These are phyloP conservation scores for Exophiala lecanii-corni DNA, from an alignment of 2,329 filamentous ascomycete species.

Conservation along the genomic window DNA sequence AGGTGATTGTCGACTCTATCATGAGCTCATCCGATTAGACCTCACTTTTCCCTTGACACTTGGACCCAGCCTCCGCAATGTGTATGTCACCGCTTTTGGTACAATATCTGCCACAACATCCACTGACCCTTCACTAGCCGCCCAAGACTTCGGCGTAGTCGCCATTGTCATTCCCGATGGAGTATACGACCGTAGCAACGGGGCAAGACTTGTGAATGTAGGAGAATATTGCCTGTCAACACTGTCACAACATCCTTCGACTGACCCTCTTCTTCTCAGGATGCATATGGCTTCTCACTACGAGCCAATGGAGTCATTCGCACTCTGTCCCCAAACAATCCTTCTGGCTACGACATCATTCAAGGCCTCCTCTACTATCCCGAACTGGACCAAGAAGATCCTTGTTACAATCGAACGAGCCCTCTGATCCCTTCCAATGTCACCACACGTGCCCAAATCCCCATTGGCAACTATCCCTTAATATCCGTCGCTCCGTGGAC, in stretches of 20 bases:
- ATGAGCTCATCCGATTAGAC: too few relatives aligned
- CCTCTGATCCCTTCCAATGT: conserved; percentile 70
- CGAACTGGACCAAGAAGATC: conserved; percentile 52
- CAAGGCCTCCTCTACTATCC: conserved; percentile 84
- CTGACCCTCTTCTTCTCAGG: conserved; percentile 9
- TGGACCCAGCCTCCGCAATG: too few relatives aligned
- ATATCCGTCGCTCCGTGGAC: conserved; percentile 87
- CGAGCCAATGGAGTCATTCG: conserved; percentile 56
- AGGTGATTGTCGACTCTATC: too few relatives aligned
- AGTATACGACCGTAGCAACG: conserved; percentile 27
- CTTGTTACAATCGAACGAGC: conserved; percentile 60
- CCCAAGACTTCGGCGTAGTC: conserved; percentile 20
- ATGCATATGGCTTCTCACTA: conserved; percentile 30
- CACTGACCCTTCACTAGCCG: conserved; percentile 18
- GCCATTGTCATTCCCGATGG: conserved; percentile 24
- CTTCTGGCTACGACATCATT: conserved; percentile 58
- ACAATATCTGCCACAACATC: neutral
- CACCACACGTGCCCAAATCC: conserved; percentile 66
- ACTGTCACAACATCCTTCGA: neutral
- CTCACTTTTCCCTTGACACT: too few relatives aligned
- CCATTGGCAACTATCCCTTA: conserved; percentile 61
- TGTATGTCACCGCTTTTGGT: neutral
- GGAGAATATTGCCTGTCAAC: conserved; percentile 13
- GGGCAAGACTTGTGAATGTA: conserved; percentile 35
- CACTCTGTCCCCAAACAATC: conserved; percentile 67